Evolutionary conservation across 345 rosid species (phyloP).

Genomic region (Cardamine resedifolia): DNA sequence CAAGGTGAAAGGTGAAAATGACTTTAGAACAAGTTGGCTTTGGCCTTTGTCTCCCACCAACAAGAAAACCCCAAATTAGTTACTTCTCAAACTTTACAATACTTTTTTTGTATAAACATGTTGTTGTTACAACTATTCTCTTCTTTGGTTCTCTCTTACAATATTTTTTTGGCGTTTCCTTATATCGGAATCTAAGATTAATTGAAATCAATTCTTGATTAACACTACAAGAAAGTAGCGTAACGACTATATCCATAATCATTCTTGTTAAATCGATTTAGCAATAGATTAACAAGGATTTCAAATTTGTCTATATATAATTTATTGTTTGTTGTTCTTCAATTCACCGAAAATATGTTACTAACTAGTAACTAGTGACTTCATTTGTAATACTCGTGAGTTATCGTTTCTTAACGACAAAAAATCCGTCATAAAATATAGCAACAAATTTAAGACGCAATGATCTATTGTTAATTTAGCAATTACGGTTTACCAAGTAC

Average conservation of each 20-base stretch:
- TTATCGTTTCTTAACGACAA: background rate
- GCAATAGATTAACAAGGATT: background rate
- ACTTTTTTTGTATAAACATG: background rate
- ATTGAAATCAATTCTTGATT: background rate
- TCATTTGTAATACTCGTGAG: background rate
- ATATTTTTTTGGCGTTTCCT: background rate
- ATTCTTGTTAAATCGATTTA: background rate
- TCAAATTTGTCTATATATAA: background rate
- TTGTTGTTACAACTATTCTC: background rate
- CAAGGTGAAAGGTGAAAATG: slow-evolving; percentile 25
- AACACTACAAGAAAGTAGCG: background rate
- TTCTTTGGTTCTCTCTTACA: background rate
- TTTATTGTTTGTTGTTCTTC: background rate
- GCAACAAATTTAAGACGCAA: background rate
- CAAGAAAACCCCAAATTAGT: background rate
- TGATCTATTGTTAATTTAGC: background rate
- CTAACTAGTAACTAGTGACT: background rate
- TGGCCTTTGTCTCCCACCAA: slow-evolving; percentile 3
- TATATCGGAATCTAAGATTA: background rate
- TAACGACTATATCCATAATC: background rate
- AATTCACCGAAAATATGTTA: background rate
- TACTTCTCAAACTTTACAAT: background rate
- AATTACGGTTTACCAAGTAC: too few relatives aligned
- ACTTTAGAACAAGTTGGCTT: slow-evolving; percentile 16
- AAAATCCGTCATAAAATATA: background rate